phyloP scores from a whole-genome alignment of 129 eudicot genomes.

The Flaveria bidentis region DNA sequence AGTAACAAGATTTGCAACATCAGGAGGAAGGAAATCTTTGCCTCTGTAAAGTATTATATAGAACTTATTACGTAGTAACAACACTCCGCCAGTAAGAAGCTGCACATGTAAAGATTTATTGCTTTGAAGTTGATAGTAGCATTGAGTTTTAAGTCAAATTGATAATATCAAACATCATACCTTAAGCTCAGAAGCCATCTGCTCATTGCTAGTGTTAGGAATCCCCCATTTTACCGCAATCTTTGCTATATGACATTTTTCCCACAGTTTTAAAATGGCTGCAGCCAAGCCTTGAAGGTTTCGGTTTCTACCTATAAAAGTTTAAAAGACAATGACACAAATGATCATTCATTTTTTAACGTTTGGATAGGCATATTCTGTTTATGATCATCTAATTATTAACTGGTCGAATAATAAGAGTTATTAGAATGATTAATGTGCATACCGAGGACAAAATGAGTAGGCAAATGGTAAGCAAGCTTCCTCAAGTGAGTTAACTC shows the following conservation, averaged over 20 bases:
- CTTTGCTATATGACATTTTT: conserved; percentile 82
- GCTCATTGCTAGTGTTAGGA: conserved; percentile 85
- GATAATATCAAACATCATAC: conserved; percentile 38
- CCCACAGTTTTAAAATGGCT: conserved; percentile 89
- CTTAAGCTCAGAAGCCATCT: conserved; percentile 95
- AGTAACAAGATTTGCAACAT: conserved; percentile 66
- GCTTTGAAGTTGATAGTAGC: conserved; percentile 14
- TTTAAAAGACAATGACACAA: conserved; percentile 4
- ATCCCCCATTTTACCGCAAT: conserved; percentile 91
- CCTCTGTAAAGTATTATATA: conserved; percentile 89
- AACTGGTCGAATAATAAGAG: not conserved
- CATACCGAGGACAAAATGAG: conserved; percentile 94
- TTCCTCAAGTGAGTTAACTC: conserved; percentile 89
- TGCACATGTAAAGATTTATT: conserved; percentile 46
- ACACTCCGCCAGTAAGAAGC: conserved; percentile 93
- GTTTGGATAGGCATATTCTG: not conserved
- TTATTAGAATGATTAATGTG: not conserved
- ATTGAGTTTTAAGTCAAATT: conserved; percentile 22
- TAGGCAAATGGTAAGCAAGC: conserved; percentile 76
- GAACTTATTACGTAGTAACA: conserved; percentile 91
- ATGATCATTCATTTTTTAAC: not conserved
- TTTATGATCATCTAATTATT: not conserved
- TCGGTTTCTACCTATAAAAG: conserved; percentile 75
- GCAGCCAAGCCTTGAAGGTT: conserved; percentile 95
- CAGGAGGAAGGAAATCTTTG: conserved; percentile 79